A percentile compares a stretch with the other conserved stretches of the same genome.
Evolutionary conservation across 495 filamentous ascomycete species (phyloP).

Genomic region (Pyrenula aspistea): DNA sequence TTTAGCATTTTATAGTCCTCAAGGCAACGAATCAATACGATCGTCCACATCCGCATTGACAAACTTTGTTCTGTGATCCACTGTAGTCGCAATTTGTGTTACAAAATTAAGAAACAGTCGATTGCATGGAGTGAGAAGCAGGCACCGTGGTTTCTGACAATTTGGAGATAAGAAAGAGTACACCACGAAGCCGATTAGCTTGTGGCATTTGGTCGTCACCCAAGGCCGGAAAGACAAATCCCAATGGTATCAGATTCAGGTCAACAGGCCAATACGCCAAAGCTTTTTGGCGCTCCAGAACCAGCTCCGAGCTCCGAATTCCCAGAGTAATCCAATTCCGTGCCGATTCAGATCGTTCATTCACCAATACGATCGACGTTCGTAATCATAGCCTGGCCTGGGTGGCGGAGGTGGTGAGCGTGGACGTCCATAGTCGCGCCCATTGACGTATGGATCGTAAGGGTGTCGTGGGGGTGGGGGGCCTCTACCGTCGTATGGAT

Average conservation of each 20-base stretch:
- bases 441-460: slow-evolving; percentile 32
- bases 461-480: slow-evolving; percentile 30
- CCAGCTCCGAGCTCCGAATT: not conserved
- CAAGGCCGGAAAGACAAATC: not conserved
- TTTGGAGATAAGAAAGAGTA: not conserved
- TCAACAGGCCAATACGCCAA: no score
- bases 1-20: no score
- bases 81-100: not conserved
- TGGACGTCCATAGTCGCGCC: slow-evolving; percentile 30
- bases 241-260: not conserved
- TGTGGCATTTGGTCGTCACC: no score
- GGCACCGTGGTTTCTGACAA: not conserved
- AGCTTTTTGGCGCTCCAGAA: not conserved
- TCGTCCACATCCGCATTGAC: not conserved
- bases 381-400: slow-evolving; percentile 31
- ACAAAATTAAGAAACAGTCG: not conserved
- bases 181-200: not conserved
- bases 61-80: not conserved
- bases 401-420: slow-evolving; percentile 21
- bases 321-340: not conserved
- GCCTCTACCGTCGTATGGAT: slow-evolving; percentile 33
- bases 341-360: not conserved
- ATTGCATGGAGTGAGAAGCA: not conserved
- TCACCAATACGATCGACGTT: slow-evolving; percentile 37
- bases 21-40: not conserved